Base-by-base conservation (phyloP, 225 moss, liverwort and hornwort genomes). In the Marchantia polymorpha region DNA sequence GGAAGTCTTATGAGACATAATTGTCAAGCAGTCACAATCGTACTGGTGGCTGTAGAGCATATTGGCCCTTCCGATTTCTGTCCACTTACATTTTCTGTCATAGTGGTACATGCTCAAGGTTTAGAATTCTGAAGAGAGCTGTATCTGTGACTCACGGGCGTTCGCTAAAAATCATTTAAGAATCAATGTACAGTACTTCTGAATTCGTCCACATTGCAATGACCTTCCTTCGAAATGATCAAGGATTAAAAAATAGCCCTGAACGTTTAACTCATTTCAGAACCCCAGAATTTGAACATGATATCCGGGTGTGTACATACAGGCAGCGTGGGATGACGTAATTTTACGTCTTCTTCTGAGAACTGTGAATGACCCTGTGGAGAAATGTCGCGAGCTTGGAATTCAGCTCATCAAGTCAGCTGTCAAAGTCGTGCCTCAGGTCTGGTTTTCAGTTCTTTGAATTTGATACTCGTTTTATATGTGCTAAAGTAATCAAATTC, bases 341-440 rank as follows among this genome's bases (percentile, higher is more conserved):
- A 87, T 96, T 68, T 75, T 93, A 22, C 88, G 81, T 52, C 80
- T 88, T 74, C 89, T 96, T 52, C 77, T 91, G 17, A 84, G 79
- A 72, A 81, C 74, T 58, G 80, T 96, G 23, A 83, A 84, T 87
- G 95, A 96, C 59, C 70, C 89, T 17, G 85, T 87, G n/a, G 95
- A 96, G 81, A 96, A 93, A 87, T 96, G 93, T 74, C 87, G 95
- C 69, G 92, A 96, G 85, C 89, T 91, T 75, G 86, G 90, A 55
- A 84, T 91, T 60, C 89, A 86, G 72, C 82, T 96, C 56, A 91
- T 93, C 64, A 86, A 84, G 66, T 83, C 85, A 30, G 95, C 92
- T 58, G 82, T 86, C 78, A 81, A 89, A 77, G 73, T 87, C 12
- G 74, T 93, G 48, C 70, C 85, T 5, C 80, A 83, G 91, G 95